A percentile compares a stretch with the other conserved stretches of the same genome.
phyloP scores from a whole-genome alignment of 305 asterid genomes.

The Coffea humblotiana region DNA sequence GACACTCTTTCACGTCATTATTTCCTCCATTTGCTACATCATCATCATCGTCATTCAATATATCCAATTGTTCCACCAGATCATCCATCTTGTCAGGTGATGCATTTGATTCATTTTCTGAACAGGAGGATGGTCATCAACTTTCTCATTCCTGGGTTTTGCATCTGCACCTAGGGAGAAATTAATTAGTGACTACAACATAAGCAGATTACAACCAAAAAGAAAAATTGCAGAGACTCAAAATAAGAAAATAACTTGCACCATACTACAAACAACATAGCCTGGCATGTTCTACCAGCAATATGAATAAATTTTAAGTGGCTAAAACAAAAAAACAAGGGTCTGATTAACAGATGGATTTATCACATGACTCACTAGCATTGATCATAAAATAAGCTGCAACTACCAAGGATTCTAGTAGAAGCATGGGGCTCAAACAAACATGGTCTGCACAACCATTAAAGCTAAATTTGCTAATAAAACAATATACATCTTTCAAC shows the following conservation, averaged over 20 bases:
- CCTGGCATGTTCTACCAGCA: neutral
- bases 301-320: neutral
- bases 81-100: conserved; percentile 66
- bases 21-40: conserved; percentile 45
- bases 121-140: conserved; percentile 41
- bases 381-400: neutral
- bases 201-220: neutral
- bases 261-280: neutral
- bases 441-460: neutral
- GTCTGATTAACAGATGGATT: neutral
- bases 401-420: neutral
- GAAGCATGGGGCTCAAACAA: neutral
- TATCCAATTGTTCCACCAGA: conserved; percentile 70
- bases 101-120: conserved; percentile 47
- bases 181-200: conserved; percentile 15
- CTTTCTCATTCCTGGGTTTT: conserved; percentile 57
- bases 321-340: neutral
- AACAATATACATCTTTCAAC: neutral
- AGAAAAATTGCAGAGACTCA: neutral
- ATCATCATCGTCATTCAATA: conserved; percentile 64
- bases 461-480: neutral
- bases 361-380: neutral
- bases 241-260: neutral
- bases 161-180: conserved; percentile 46
- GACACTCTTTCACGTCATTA: conserved; percentile 34